A percentile compares a stretch with the other conserved stretches of the same genome.
Conservation (phyloP, 2,329 filamentous ascomycete genomes). For the Colletotrichum brevisporum region DNA sequence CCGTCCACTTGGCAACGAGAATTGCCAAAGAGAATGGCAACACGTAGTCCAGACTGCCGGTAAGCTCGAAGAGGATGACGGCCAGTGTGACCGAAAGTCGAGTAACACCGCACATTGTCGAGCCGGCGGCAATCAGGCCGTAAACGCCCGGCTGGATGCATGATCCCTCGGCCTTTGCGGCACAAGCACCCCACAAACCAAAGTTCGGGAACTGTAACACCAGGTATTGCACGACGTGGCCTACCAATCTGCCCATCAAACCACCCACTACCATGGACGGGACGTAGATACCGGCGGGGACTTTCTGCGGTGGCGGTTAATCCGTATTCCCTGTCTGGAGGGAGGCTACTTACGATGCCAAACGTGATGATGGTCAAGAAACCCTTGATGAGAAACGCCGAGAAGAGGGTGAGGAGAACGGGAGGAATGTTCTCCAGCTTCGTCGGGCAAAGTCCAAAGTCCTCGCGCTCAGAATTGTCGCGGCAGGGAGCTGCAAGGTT, state of each 20-base stretch:
- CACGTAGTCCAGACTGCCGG: conserved; percentile 94
- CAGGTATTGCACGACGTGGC: conserved; percentile 86
- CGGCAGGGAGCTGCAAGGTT: conserved; percentile 91
- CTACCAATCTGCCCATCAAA: conserved; percentile 88
- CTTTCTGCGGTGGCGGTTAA: conserved; percentile 69
- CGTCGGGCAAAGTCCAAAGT: conserved; percentile 83
- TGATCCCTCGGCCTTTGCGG: conserved; percentile 77
- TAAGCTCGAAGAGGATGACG: conserved; percentile 96
- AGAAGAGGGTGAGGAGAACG: conserved; percentile 78
- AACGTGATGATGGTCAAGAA: conserved; percentile 92
- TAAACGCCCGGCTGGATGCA: conserved; percentile 98
- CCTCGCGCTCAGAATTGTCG: conserved; percentile 72
- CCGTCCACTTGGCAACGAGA: conserved; percentile 97
- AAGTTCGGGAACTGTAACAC: conserved; percentile 81
- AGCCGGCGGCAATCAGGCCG: conserved; percentile 92
- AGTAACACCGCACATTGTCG: conserved; percentile 98
- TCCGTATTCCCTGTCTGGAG: conserved; percentile 39
- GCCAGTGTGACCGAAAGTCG: conserved; percentile 92
- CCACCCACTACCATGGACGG: conserved; percentile 99
- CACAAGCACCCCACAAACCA: conserved; percentile 81
- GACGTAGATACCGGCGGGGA: conserved; percentile 97
- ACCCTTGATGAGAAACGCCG: conserved; percentile 91
- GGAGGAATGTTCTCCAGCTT: conserved; percentile 81
- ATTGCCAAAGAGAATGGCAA: conserved; percentile 94
- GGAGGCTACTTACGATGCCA: conserved; percentile 74